phyloP scores from a whole-genome alignment of 208 protist genomes.

The Leishmania tarentolae region DNA sequence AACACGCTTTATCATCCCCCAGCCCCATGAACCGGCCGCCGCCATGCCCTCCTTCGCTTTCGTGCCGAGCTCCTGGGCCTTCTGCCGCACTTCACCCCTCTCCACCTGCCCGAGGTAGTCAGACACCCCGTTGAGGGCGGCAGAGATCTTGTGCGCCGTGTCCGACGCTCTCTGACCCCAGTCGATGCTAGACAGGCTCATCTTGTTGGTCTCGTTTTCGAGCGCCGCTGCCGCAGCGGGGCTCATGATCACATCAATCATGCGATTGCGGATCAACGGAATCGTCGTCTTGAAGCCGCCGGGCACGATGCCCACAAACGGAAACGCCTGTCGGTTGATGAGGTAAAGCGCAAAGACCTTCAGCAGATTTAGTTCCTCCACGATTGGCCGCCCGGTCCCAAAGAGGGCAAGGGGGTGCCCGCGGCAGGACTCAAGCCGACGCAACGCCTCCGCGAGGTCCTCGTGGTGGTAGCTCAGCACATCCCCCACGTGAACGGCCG shows the following conservation, averaged over 20 bases:
- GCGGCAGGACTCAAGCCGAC: constrained; percentile 36
- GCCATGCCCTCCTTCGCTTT: constrained; percentile 55
- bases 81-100: constrained; percentile 41
- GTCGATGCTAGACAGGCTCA: neutral
- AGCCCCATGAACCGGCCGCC: constrained; percentile 71
- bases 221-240: constrained; percentile 18
- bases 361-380: constrained; percentile 90
- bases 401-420: constrained; percentile 68
- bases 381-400: constrained; percentile 38
- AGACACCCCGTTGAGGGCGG: constrained; percentile 36
- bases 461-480: constrained; percentile 49
- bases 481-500: constrained; percentile 70
- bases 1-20: constrained; percentile 52
- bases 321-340: constrained; percentile 61
- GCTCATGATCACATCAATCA: constrained; percentile 37
- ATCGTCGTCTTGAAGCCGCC: constrained; percentile 80
- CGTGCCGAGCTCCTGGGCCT: constrained; percentile 50
- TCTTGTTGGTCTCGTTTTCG: neutral
- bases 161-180: constrained; percentile 20
- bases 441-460: constrained; percentile 44
- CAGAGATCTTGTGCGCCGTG: constrained; percentile 21
- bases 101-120: constrained; percentile 26
- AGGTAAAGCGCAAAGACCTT: constrained; percentile 84
- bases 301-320: constrained; percentile 71
- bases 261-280: constrained; percentile 59